phyloP scores from a whole-genome alignment of 768 basidiomycete genomes.

The Naganishia randhawae region DNA sequence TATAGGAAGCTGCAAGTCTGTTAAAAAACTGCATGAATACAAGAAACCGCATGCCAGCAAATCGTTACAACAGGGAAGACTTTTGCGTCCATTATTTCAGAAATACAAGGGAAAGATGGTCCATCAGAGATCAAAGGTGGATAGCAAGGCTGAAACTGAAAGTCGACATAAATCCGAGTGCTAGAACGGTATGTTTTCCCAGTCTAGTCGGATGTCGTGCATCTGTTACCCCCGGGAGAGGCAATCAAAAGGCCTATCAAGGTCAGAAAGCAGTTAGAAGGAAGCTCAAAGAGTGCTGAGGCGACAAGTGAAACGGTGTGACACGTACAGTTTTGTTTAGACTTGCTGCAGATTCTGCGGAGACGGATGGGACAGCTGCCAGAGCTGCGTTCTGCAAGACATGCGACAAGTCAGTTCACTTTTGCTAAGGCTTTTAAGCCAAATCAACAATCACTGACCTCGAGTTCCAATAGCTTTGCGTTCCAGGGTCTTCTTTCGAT shows the following conservation, averaged over 20 bases:
- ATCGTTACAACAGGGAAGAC: neutral
- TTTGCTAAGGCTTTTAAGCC: no score
- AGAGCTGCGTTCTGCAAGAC: neutral
- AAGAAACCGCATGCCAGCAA: neutral
- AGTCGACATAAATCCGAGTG: no score
- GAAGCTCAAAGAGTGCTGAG: neutral
- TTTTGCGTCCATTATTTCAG: neutral
- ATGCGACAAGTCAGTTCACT: neutral
- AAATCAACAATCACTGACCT: constrained; percentile 3
- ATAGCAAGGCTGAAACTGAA: no score
- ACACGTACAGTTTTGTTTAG: constrained; percentile 6
- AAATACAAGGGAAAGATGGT: neutral
- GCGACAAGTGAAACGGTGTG: neutral
- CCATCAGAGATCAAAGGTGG: neutral
- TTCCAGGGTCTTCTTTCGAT: constrained; percentile 7
- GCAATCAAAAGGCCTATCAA: constrained; percentile 2
- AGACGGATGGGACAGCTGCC: neutral
- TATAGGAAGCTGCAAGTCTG: no score
- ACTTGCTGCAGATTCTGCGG: neutral
- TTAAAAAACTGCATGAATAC: no score
- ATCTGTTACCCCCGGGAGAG: constrained; percentile 12
- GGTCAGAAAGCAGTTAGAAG: neutral
- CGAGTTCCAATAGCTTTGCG: constrained; percentile 1
- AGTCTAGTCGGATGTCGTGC: constrained; percentile 1
- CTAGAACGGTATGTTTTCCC: constrained; percentile 4